Evolutionary conservation across 2,329 filamentous ascomycete species (phyloP), one percentile per base, ranked within the genome.

Genomic region (Exophiala sp.): DNA sequence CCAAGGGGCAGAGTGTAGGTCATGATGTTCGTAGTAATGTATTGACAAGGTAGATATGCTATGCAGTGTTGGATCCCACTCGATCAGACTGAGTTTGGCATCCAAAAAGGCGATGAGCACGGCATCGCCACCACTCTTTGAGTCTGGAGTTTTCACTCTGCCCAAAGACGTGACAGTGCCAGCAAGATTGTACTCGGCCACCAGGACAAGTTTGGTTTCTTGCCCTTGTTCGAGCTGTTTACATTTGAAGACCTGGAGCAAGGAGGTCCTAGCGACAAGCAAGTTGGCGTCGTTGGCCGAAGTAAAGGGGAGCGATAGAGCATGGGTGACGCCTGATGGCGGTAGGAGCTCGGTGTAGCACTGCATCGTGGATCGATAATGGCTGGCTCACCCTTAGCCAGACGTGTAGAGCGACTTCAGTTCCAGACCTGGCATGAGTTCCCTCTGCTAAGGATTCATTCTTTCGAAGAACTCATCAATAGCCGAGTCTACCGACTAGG

Each of bases 21-120:
- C 91, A 67, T 96, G 91, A 69, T 94, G 89, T 71, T 99, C 94
- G 73, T 97, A 99, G 78, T 91, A 97, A 75, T 99, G 94, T 65
- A 99, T 92, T 47, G 92, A 97, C 59, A 94, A 83, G 49, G 92
- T 97, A 64, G 87, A 85, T 64, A 97, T 85, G 47, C 83, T 82
- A 71, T 88, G 80, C 62, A 83, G 84, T 68, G 87, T 84, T 7
- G 89, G 85, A 68, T 97, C 89, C 94, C 94, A 99, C 74, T 96
- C 89, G 52, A 96, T 80, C 70, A 99, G 78, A 71, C 89, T 95
- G 67, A 97, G 80, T 73, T 96, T 96, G 39, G 94, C 94, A 72
- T 96, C 91, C 66, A 88, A 87, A 72, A 92, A 88, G 0, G 90
- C 87, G 53, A 97, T 71, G 51, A 99, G 76, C 51, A 99, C 78